Percentiles rank a stretch among this genome's conserved stretches.
Conservation (phyloP, 2,329 filamentous ascomycete genomes). For the Fonsecaea pugnacius region DNA sequence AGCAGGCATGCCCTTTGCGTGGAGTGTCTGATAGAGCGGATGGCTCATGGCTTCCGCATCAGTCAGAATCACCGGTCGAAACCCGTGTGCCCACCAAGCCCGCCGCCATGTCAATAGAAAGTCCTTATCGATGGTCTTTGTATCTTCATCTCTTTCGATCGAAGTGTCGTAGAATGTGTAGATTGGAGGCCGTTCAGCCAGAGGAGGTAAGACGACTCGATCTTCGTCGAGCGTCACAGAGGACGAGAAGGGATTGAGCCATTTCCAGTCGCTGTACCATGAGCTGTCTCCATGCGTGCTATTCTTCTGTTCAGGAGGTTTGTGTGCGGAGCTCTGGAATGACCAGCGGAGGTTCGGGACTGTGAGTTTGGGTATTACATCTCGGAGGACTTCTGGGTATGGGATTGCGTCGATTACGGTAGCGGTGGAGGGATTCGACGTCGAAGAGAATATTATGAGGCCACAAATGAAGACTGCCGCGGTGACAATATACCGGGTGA, state of each 20-base stretch:
- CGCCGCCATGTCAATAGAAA: conserved; percentile 85
- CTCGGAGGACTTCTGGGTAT: conserved; percentile 35
- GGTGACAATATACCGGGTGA: conserved; percentile 46
- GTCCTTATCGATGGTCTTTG: conserved; percentile 73
- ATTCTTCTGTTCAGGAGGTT: conserved; percentile 74
- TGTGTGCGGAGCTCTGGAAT: conserved; percentile 71
- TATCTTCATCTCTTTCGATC: conserved; percentile 64
- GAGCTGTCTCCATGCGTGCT: conserved; percentile 76
- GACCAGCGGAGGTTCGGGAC: conserved; percentile 58
- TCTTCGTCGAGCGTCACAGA: conserved; percentile 79
- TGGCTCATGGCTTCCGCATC: conserved; percentile 81
- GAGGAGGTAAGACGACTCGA: conserved; percentile 78
- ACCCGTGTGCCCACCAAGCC: conserved; percentile 95
- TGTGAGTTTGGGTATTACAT: conserved; percentile 54
- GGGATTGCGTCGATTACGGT: conserved; percentile 34
- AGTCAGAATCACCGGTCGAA: conserved; percentile 80
- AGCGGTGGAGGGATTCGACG: conserved; percentile 44
- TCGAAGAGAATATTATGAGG: conserved; percentile 51
- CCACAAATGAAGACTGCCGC: conserved; percentile 50
- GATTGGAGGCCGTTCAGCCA: conserved; percentile 70
- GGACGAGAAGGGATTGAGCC: conserved; percentile 87
- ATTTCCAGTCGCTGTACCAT: conserved; percentile 90
- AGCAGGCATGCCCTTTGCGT: conserved; percentile 64
- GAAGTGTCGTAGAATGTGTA: conserved; percentile 90
- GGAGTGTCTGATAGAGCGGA: conserved; percentile 73